phyloP scores from a whole-genome alignment of 805 yeast genomes.

The Candida silvicultrix region DNA sequence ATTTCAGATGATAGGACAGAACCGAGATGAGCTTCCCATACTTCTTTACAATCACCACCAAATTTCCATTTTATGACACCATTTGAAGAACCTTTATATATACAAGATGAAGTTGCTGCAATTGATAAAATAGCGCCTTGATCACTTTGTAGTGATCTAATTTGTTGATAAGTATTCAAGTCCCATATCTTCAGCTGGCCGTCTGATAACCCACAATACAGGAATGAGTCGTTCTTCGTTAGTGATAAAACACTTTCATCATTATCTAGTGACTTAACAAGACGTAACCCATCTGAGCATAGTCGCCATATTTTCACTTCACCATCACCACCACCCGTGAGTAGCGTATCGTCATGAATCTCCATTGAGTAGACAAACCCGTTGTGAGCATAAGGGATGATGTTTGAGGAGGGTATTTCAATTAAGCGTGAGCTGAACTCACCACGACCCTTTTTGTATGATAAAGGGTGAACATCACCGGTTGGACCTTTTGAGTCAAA shows the following conservation, averaged over 20 bases:
- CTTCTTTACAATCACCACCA: slow-evolving; percentile 34
- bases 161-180: slow-evolving; percentile 68
- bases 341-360: slow-evolving; percentile 30
- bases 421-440: slow-evolving; percentile 31
- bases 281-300: slow-evolving; percentile 10
- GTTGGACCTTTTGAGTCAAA: slow-evolving; percentile 90
- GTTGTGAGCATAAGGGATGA: slow-evolving; percentile 79
- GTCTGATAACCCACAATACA: slow-evolving; percentile 77
- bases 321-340: slow-evolving; percentile 92
- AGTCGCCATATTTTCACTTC: slow-evolving; percentile 73
- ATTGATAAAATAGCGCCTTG: slow-evolving; percentile 53
- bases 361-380: slow-evolving; percentile 77
- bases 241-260: slow-evolving; percentile 70
- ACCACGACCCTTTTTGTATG: slow-evolving; percentile 1
- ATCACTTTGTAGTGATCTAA: slow-evolving; percentile 35
- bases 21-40: slow-evolving; percentile 50
- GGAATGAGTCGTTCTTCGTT: slow-evolving; percentile 53
- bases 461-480: slow-evolving; percentile 32
- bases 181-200: slow-evolving; percentile 86
- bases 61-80: slow-evolving; percentile 49
- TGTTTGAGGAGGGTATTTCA: slow-evolving; percentile 63
- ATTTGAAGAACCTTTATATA: slow-evolving; percentile 50
- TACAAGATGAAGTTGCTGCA: slow-evolving; percentile 46
- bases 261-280: slow-evolving; percentile 43
- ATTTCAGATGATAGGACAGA: slow-evolving; percentile 52